Percentiles rank a stretch among this genome's conserved stretches.
Conservation (phyloP, 306 rosid genomes). For the Malus fusca region DNA sequence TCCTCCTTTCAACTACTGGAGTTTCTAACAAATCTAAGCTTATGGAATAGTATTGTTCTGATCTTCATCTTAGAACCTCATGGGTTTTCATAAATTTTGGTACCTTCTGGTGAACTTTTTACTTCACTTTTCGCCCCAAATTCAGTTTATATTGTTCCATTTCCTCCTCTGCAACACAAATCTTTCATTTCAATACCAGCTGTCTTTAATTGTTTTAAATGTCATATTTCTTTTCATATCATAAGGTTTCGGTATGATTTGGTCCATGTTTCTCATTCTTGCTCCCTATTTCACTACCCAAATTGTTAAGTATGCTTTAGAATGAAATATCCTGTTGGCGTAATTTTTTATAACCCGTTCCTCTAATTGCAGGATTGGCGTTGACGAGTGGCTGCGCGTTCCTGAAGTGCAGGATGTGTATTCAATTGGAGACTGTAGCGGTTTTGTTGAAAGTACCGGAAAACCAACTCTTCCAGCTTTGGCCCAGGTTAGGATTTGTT, state of each 20-base stretch:
- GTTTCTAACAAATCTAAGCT: neutral
- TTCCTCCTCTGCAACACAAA: neutral
- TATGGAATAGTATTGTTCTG: neutral
- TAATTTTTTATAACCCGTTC: neutral
- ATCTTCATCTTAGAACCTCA: neutral
- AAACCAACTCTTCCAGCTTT: conserved; percentile 76
- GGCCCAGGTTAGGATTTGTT: conserved; percentile 55
- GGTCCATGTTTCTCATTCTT: neutral
- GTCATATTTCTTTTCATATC: neutral
- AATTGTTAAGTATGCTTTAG: neutral
- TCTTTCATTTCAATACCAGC: neutral
- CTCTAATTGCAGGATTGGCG: conserved; percentile 69
- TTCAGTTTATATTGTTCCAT: neutral
- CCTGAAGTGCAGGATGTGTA: conserved; percentile 72
- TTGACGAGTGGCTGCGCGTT: conserved; percentile 83
- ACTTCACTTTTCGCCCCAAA: neutral
- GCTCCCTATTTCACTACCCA: neutral
- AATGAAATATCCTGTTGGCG: neutral
- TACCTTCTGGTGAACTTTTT: neutral
- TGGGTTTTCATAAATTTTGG: neutral
- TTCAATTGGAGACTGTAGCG: conserved; percentile 91
- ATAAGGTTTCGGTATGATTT: neutral
- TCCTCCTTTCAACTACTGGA: neutral
- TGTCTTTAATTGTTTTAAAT: neutral
- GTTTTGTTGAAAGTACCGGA: conserved; percentile 90